Conservation (phyloP, 345 rosid species). For the Cochlearia excelsa region DNA sequence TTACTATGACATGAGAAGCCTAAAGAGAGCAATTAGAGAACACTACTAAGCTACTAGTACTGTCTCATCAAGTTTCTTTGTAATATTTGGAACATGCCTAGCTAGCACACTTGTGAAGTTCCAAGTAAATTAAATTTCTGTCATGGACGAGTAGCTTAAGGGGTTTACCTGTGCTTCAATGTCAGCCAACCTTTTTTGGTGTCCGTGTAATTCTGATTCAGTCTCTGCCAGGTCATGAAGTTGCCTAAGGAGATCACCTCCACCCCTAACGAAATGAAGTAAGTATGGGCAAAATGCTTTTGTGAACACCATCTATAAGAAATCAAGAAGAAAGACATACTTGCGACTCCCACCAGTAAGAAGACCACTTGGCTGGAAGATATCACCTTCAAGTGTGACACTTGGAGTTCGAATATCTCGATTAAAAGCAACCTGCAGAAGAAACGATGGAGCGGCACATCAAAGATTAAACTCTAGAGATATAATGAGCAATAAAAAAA, state of each 20-base stretch:
- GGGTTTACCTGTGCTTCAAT: slow-evolving; percentile 70
- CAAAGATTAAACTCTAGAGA: slow-evolving; percentile 14
- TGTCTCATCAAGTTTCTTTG: neutral
- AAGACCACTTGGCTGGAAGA: slow-evolving; percentile 94
- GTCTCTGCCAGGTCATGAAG: slow-evolving; percentile 82
- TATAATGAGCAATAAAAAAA: neutral
- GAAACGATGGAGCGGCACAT: slow-evolving; percentile 15
- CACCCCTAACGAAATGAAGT: slow-evolving; percentile 58
- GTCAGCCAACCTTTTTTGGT: slow-evolving; percentile 65
- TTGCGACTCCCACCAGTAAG: slow-evolving; percentile 97
- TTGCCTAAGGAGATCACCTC: slow-evolving; percentile 80
- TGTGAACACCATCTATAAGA: slow-evolving; percentile 6
- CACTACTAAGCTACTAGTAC: slow-evolving; percentile 4
- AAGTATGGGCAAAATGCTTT: slow-evolving; percentile 19
- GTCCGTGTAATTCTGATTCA: slow-evolving; percentile 62
- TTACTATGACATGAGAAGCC: slow-evolving; percentile 16
- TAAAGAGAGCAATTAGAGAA: slow-evolving; percentile 10
- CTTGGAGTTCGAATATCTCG: slow-evolving; percentile 63
- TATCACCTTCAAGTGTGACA: slow-evolving; percentile 95
- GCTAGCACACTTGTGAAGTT: neutral
- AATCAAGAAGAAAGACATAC: slow-evolving; percentile 41
- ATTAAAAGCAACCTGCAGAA: slow-evolving; percentile 77
- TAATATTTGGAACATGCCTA: neutral
- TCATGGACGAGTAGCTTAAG: neutral
- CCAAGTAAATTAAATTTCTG: slow-evolving; percentile 1